Evolutionary conservation across 23 red algal species (phyloP).

Genomic region (Gracilariopsis chorda): DNA sequence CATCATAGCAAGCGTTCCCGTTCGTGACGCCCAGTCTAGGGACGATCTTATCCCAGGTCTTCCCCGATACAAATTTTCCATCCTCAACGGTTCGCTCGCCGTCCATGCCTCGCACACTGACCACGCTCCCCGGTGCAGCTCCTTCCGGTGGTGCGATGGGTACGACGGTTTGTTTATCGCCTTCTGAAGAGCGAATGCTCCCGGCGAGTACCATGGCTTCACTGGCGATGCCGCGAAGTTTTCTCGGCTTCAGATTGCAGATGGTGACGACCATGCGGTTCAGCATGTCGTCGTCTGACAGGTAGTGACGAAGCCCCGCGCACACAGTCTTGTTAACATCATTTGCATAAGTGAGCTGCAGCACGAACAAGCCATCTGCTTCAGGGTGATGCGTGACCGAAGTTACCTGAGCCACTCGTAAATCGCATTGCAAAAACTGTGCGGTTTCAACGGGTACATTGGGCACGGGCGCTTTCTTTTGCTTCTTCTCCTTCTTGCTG

Average conservation of each 20-base stretch:
- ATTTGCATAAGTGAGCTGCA: constrained; percentile 42
- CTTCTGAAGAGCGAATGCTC: constrained; percentile 10
- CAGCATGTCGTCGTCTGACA: constrained; percentile 53
- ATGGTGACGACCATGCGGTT: constrained; percentile 61
- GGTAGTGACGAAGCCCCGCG: constrained; percentile 65
- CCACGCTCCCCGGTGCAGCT: constrained; percentile 8
- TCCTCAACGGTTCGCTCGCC: constrained; percentile 53
- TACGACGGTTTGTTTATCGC: constrained; percentile 60
- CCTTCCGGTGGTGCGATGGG: not conserved
- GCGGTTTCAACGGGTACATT: not conserved
- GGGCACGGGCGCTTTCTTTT: not conserved
- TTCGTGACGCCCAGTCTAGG: constrained; percentile 20
- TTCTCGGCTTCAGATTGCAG: constrained; percentile 76
- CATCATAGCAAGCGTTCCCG: constrained; percentile 46
- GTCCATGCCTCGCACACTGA: not conserved
- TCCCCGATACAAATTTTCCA: constrained; percentile 66
- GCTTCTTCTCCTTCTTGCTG: constrained; percentile 56
- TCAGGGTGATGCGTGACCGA: constrained; percentile 48
- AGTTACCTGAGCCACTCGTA: constrained; percentile 56
- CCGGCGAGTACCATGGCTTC: constrained; percentile 76
- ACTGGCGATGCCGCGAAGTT: constrained; percentile 60
- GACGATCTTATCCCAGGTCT: constrained; percentile 74
- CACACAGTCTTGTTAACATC: constrained; percentile 53
- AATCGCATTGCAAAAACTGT: constrained; percentile 67
- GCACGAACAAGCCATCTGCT: constrained; percentile 59